Evolutionary conservation across 805 yeast genomes (phyloP), one percentile per base, ranked within the genome.

Genomic region (Candida ficus): DNA sequence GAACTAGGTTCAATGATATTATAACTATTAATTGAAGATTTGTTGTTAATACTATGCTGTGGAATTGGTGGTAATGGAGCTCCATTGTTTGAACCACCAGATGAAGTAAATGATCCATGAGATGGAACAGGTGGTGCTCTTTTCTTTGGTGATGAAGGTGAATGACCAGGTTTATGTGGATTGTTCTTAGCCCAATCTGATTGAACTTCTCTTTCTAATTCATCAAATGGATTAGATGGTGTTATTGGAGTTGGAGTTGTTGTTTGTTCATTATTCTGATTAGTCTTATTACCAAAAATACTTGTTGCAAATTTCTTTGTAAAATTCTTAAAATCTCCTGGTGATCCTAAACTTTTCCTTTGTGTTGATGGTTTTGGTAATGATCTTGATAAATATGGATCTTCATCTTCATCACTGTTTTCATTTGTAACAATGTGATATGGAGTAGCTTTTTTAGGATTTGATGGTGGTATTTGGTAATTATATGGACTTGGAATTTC

Each of bases 181-280:
- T 46, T 48, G 22, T 54, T 48, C 28, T 43, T 47, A 21, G 50
- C 52, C 53, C 56, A 54, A 33, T 59, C 62, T 4, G 59, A 54
- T 26, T 57, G 64, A 1, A 62, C 64, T 35, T 61, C 62, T 37
- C 60, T 52, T 32, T 61, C 64, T 8, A 62, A 39, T 31, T 58
- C 61, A 43, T 61, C 66, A 42, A 62, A 61, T 6, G 57, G 53
- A 34, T 55, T 51, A 14, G 50, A 34, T 13, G 22, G 13, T 8
- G 27, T n/a, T 4, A 14, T n/a, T 19, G 35, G 17, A 19, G 41
- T 31, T n/a, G 5, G 8, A 22, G 2, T 19, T n/a, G 33, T 13
- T 14, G 44, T 33, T 9, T 28, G 27, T n/a, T 7, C 14, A 7
- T 28, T 28, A 11, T n/a, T 28, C 3, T 29, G 38, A 10, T 22